Evolutionary conservation across 495 filamentous ascomycete genomes (phyloP).

Genomic region (Aspergillus conjunctus): DNA sequence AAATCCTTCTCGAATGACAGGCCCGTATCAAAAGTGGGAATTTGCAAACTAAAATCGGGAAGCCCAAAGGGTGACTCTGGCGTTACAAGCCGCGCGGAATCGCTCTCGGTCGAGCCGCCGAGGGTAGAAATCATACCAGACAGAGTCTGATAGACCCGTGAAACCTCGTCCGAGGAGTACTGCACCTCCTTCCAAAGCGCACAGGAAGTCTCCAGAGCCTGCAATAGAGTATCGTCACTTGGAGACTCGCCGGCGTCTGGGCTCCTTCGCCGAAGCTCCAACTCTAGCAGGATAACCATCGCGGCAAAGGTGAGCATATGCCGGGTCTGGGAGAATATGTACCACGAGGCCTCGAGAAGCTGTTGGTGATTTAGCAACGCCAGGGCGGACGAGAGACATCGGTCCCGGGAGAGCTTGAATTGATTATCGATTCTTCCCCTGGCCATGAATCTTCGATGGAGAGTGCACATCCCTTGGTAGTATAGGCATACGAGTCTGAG

Average conservation of each 20-base stretch:
- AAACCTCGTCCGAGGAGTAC: background rate
- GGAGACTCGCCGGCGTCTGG: background rate
- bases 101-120: too few species aligned
- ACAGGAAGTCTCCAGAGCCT: conserved; percentile 7
- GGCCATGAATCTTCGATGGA: conserved; percentile 14
- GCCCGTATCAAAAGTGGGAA: background rate
- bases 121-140: conserved; percentile 3
- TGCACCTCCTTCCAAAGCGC: conserved; percentile 4
- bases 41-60: background rate
- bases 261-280: conserved; percentile 1
- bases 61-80: background rate
- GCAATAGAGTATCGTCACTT: background rate
- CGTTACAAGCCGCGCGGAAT: background rate
- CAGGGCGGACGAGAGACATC: conserved; percentile 15
- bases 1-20: conserved; percentile 1
- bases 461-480: conserved; percentile 15
- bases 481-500: conserved; percentile 13
- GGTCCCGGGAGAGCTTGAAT: conserved; percentile 4
- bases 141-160: background rate
- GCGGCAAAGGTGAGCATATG: conserved; percentile 14
- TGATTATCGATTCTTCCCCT: background rate
- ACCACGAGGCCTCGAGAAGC: conserved; percentile 8
- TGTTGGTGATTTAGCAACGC: conserved; percentile 7
- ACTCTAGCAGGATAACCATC: conserved; percentile 13
- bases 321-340: conserved; percentile 8